Percentiles rank a stretch among this genome's conserved stretches.
Conservation (phyloP, 192 early-diverging fungal species). For the Phlyctochytrium arcticum region DNA sequence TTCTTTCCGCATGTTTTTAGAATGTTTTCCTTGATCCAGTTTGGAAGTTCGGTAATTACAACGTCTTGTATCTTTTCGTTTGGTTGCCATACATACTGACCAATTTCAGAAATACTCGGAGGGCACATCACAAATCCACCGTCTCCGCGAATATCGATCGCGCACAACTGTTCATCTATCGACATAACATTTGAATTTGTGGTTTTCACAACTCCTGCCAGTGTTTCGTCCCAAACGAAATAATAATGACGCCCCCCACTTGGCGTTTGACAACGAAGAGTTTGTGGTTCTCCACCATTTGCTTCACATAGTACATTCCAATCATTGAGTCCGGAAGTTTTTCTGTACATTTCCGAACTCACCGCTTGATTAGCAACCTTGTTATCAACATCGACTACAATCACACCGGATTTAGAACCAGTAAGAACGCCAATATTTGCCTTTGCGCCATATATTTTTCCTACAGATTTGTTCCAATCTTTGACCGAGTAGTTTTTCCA, state of each 20-base stretch:
- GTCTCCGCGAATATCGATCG: slow-evolving; percentile 16
- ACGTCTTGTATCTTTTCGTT: slow-evolving; percentile 4
- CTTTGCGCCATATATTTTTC: neutral
- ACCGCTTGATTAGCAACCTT: neutral
- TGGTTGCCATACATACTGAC: slow-evolving; percentile 11
- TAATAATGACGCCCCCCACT: slow-evolving; percentile 13
- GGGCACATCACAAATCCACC: slow-evolving; percentile 8
- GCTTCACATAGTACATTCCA: slow-evolving; percentile 1
- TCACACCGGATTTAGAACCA: neutral
- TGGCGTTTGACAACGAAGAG: slow-evolving; percentile 9
- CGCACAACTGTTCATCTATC: slow-evolving; percentile 4
- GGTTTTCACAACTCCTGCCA: neutral
- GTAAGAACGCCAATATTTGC: slow-evolving; percentile 11
- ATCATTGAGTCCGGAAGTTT: neutral
- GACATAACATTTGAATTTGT: slow-evolving; percentile 6
- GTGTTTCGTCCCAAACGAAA: slow-evolving; percentile 2
- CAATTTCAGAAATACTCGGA: neutral
- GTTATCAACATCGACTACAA: slow-evolving; percentile 12
- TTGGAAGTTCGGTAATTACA: neutral
- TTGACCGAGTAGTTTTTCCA: slow-evolving; percentile 3
- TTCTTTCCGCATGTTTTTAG: slow-evolving; percentile 1
- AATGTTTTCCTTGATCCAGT: slow-evolving; percentile 3
- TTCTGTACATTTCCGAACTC: neutral
- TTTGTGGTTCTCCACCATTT: slow-evolving; percentile 3
- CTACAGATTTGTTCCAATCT: slow-evolving; percentile 2